These are phyloP conservation scores for Phaeotremella fagi DNA, from an alignment of 768 basidiomycete species.

Conservation along the genomic window DNA sequence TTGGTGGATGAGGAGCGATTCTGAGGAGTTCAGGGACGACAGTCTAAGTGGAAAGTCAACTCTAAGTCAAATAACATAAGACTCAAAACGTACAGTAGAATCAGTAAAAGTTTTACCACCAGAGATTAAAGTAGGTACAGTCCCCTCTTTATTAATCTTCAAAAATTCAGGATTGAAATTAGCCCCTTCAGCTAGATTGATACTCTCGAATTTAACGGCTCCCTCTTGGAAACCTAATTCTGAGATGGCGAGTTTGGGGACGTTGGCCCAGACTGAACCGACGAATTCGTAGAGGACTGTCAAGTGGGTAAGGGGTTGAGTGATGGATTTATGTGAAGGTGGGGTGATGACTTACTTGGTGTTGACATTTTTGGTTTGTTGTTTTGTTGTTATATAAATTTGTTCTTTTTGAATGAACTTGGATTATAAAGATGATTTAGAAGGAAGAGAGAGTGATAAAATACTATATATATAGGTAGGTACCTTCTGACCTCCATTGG, in stretches of 20 bases:
- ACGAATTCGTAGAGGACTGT: conserved; percentile 39
- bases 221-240: conserved; percentile 29
- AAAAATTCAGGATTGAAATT: conserved; percentile 43
- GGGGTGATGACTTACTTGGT: too few relatives aligned
- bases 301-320: neutral
- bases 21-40: conserved; percentile 26
- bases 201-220: conserved; percentile 29
- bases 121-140: conserved; percentile 36
- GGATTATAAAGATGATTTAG: too few relatives aligned
- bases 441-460: too few relatives aligned
- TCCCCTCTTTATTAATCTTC: conserved; percentile 37
- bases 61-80: neutral
- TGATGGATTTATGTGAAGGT: neutral
- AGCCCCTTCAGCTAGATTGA: conserved; percentile 37
- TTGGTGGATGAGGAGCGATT: conserved; percentile 36
- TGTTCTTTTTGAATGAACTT: too few relatives aligned
- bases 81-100: conserved; percentile 23
- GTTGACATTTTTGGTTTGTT: too few relatives aligned
- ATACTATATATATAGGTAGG: too few relatives aligned
- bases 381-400: too few relatives aligned
- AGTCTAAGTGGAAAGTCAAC: conserved; percentile 11
- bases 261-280: conserved; percentile 41
- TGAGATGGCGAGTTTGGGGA: conserved; percentile 32
- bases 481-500: too few relatives aligned
- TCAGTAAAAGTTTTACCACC: conserved; percentile 34